phyloP scores from a whole-genome alignment of 2,329 filamentous ascomycete species.

The Hawksworthiomyces lignivorus region DNA sequence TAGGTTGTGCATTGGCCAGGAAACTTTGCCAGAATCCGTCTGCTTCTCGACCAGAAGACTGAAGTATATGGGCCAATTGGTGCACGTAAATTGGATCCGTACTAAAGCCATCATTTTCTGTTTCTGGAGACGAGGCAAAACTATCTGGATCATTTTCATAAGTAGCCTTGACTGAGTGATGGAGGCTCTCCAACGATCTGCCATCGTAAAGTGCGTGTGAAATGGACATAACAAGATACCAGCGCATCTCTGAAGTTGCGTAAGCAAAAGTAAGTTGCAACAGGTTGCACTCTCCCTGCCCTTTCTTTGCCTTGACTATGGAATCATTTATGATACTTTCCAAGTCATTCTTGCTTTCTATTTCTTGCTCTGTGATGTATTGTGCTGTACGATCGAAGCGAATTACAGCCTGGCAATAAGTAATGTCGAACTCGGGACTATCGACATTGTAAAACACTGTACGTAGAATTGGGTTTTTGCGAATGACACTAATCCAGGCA shows the following conservation, averaged over 20 bases:
- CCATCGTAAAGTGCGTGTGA: conserved; percentile 87
- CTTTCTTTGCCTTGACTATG: conserved; percentile 27
- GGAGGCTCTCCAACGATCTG: conserved; percentile 69
- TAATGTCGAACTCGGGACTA: conserved; percentile 44
- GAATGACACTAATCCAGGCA: conserved; percentile 57
- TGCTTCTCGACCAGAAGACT: conserved; percentile 33
- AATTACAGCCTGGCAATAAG: conserved; percentile 42
- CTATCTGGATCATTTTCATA: conserved; percentile 43
- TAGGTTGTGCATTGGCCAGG: conserved; percentile 43
- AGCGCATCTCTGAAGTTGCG: conserved; percentile 19
- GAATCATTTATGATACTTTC: conserved; percentile 28
- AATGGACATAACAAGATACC: conserved; percentile 58
- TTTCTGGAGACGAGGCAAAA: neutral
- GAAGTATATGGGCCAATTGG: conserved; percentile 44
- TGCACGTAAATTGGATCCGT: neutral
- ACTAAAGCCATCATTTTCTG: neutral
- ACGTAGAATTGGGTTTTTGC: conserved; percentile 61
- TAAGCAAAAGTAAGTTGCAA: conserved; percentile 41
- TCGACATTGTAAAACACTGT: conserved; percentile 64
- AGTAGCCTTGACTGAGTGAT: conserved; percentile 59
- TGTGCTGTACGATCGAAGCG: neutral
- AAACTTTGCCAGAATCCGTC: conserved; percentile 63
- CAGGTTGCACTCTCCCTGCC: conserved; percentile 30
- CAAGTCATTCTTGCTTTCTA: conserved; percentile 27
- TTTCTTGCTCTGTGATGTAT: conserved; percentile 16